These are phyloP conservation scores for Talaromyces sp. DNA, from an alignment of 2,329 filamentous ascomycete species.

Conservation along the genomic window DNA sequence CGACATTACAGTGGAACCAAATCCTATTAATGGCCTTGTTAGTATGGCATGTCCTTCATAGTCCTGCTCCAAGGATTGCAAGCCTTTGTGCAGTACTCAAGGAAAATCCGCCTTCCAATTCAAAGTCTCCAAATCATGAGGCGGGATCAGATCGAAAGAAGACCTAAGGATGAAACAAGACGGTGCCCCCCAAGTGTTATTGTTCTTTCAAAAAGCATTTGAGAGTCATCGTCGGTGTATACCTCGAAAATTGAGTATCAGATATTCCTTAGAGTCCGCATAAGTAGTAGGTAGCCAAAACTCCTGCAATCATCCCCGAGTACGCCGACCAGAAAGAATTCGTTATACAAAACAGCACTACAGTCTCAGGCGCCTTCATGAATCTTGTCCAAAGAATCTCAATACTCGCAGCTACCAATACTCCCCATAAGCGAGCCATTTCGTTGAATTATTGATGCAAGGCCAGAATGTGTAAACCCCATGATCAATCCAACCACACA, in stretches of 20 bases:
- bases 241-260: too few relatives aligned
- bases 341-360: neutral
- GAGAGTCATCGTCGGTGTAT: neutral
- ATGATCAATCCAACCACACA: neutral
- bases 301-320: neutral
- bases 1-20: neutral
- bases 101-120: neutral
- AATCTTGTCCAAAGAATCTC: neutral
- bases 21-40: neutral
- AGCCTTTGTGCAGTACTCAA: neutral
- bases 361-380: neutral
- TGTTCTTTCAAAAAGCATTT: neutral
- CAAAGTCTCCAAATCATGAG: neutral
- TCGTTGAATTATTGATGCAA: neutral
- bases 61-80: neutral
- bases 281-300: neutral
- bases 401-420: neutral
- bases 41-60: neutral
- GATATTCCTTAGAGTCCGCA: neutral
- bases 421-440: neutral
- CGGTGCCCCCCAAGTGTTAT: neutral
- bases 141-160: neutral
- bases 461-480: neutral
- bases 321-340: neutral
- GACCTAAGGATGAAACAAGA: neutral